Evolutionary conservation across 495 filamentous ascomycete species (phyloP), one percentile per base, ranked within the genome.

Genomic region (Paragyromitra xinjiangensis): DNA sequence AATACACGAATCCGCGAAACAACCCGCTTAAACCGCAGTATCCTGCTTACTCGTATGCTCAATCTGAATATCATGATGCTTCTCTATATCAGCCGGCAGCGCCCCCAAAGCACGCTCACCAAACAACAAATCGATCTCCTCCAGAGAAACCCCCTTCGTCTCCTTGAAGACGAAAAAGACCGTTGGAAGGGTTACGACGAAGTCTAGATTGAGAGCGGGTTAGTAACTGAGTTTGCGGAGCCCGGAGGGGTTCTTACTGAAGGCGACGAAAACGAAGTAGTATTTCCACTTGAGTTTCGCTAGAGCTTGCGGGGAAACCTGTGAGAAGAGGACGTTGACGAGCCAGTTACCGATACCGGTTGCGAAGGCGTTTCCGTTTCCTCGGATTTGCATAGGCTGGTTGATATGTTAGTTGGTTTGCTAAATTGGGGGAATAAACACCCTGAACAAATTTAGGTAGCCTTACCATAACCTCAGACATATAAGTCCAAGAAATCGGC

Each of bases 201-300:
- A 26, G 53, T 80, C 69, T 79, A 14, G 11, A 24, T 58, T 74
- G n/a, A 26, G 14, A 0, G 14, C 24, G 14, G 14, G 29, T 68
- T 37, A 68, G 64, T n/a, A 70, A 73, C 3, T 48, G 24, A 56
- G 8, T 7, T 63, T 68, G n/a, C 16, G 1, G 24, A 44, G 48
- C n/a, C 29, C 2, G 26, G 24, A 16, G 42, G 29, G 50, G 4
- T 3, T 12, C 77, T 64, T 73, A 78, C 77, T 79, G 58, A 80
- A 79, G n/a, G 68, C 78, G 3, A 71, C 70, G 19, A 80, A 80
- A 70, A 80, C 69, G n/a, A 80, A 80, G 59, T 80, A 80, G n/a
- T 79, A 80, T 68, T 80, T 80, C 78, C 78, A 79, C 6, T 44
- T 59, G 1, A 80, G 65, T 37, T 80, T 75, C 6, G 42, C 77